These are phyloP conservation scores for Brettanomyces custersianus DNA, from an alignment of 805 yeast species.

Conservation along the genomic window DNA sequence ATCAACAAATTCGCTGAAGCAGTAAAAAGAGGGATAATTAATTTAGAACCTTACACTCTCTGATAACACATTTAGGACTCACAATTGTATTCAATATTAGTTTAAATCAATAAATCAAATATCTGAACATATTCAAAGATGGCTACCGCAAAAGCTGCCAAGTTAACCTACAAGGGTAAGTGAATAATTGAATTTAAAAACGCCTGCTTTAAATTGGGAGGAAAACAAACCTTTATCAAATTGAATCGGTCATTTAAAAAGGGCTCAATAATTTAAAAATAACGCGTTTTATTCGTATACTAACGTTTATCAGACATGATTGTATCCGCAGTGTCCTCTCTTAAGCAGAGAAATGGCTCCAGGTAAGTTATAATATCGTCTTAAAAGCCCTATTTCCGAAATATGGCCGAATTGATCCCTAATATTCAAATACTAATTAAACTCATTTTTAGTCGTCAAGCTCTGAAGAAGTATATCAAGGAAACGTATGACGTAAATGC, in stretches of 20 bases:
- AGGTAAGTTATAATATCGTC: constrained; percentile 34
- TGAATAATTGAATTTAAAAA: constrained; percentile 4
- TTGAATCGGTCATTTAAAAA: too few relatives aligned
- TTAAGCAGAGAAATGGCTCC: constrained; percentile 77
- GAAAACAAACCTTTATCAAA: too few relatives aligned
- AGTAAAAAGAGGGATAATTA: too few relatives aligned
- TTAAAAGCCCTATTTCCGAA: not conserved
- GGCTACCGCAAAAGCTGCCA: constrained; percentile 28
- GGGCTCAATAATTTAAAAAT: too few relatives aligned
- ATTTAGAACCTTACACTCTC: too few relatives aligned
- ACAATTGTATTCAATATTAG: too few relatives aligned
- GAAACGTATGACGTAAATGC: constrained; percentile 50
- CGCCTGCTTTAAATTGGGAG: not conserved
- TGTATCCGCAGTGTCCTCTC: constrained; percentile 55
- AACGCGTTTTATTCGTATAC: not conserved
- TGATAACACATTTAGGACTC: too few relatives aligned
- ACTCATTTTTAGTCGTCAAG: constrained; percentile 65
- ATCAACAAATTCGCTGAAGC: too few relatives aligned
- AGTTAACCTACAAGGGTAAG: constrained; percentile 41
- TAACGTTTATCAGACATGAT: constrained; percentile 41
- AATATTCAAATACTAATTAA: not conserved
- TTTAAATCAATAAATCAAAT: too few relatives aligned
- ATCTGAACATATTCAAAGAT: constrained; percentile 16
- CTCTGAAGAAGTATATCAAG: constrained; percentile 74
- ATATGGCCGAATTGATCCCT: not conserved